These are phyloP conservation scores for Circinella umbellata DNA, from an alignment of 371 early-diverging fungal species.

Conservation along the genomic window DNA sequence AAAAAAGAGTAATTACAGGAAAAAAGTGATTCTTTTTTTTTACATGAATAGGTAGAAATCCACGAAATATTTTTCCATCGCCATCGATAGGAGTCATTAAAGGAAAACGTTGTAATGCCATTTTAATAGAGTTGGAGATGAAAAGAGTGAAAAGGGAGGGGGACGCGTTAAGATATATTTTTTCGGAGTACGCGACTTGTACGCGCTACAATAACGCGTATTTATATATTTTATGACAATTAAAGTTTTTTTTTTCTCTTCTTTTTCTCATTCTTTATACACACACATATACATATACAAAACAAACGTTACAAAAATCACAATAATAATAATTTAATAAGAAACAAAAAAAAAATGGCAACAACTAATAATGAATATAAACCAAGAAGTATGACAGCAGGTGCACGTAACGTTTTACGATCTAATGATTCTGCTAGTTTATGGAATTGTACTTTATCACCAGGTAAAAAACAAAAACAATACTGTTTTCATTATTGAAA, in stretches of 20 bases:
- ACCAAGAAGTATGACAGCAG: constrained; percentile 88
- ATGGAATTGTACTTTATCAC: constrained; percentile 93
- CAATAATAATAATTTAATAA: not conserved
- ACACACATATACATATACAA: no score
- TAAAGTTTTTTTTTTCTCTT: not conserved
- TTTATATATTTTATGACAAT: not conserved
- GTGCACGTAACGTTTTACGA: constrained; percentile 87
- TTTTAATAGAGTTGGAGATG: not conserved
- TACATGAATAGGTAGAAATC: constrained; percentile 46
- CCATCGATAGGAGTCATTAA: constrained; percentile 40
- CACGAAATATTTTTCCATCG: constrained; percentile 35
- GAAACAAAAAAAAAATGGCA: constrained; percentile 20
- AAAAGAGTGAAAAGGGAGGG: not conserved
- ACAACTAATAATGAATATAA: constrained; percentile 39
- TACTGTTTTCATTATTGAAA: not conserved
- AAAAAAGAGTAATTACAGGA: no score
- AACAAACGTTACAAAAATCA: not conserved
- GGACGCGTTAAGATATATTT: no score
- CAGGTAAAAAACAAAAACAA: constrained; percentile 54
- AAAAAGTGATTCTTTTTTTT: not conserved
- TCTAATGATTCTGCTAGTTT: constrained; percentile 90
- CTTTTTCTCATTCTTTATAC: not conserved
- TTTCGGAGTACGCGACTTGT: no score
- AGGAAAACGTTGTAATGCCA: constrained; percentile 30
- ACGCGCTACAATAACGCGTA: not conserved